Evolutionary conservation across 805 yeast genomes (phyloP), one percentile per base, ranked within the genome.

Genomic region (Teunomyces panamensis): DNA sequence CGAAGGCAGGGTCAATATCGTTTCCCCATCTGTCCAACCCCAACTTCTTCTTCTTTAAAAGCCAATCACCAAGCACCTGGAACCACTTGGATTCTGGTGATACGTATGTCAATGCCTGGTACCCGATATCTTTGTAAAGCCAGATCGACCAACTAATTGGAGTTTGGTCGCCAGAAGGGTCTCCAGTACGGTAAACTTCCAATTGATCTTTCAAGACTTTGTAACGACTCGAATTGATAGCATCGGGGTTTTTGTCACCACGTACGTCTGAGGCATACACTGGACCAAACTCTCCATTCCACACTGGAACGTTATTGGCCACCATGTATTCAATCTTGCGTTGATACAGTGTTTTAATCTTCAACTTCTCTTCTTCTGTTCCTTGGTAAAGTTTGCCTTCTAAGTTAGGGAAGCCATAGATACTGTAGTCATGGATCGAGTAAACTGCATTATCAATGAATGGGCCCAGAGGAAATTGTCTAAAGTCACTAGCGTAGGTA

Each of bases 211-310:
- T 67, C 54, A 77, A 65, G 27, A 76, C 69, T 17, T 64, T 53
- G 56, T 73, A 75, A 33, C 81, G 67, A 9, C 68, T 60, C 11
- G 45, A 51, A 55, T 77, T 77, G 43, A 65, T 70, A 26, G 53
- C 54, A 9, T 65, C 75, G 5, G 66, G 62, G 46, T 73, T 62
- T 1, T 49, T 44, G 53, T 75, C 78, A 16, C 78, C 78, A 46
- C 80, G 63, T 24, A 58, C 63, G 24, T 67, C 59, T 9, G 75
- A 64, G 13, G 77, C 72, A 55, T 75, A 74, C 30, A 77, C 79
- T 7, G 81, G 79, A 30, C 81, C 79, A 57, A 77, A 74, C 58
- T 77, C 78, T 28, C 81, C 81, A 56, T 75, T 75, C 81, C 81
- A 77, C 14, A 77, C 79, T 2, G 81, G 80, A 8, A 75, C 78